A percentile compares a stretch with the other conserved stretches of the same genome.
These are phyloP conservation scores for Lagerstroemia speciosa DNA, from an alignment of 345 rosid species.

Conservation along the genomic window DNA sequence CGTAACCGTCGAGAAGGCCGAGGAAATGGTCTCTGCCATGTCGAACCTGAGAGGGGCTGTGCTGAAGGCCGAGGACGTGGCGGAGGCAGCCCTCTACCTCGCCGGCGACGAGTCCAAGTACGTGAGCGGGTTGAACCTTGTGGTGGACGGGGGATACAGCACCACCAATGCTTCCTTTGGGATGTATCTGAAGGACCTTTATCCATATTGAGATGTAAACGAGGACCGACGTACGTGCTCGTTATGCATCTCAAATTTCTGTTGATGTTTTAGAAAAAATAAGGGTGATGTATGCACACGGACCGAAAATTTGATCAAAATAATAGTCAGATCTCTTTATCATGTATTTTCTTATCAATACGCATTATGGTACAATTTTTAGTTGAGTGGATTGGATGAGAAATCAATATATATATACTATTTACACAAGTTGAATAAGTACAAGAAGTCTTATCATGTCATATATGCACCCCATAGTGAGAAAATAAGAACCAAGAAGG, in stretches of 20 bases:
- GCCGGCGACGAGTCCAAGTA: slow-evolving; percentile 1
- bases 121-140: slow-evolving; percentile 1
- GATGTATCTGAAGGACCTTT: neutral
- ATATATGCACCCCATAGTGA: too few species aligned
- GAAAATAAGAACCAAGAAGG: too few species aligned
- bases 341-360: too few species aligned
- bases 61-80: neutral
- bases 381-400: too few species aligned
- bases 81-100: neutral
- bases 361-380: too few species aligned
- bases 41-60: slow-evolving; percentile 9
- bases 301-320: too few species aligned
- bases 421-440: too few species aligned
- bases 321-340: too few species aligned
- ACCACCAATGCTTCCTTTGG: neutral
- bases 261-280: neutral
- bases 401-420: too few species aligned
- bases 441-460: too few species aligned
- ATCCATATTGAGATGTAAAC: neutral
- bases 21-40: slow-evolving; percentile 19
- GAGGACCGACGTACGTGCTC: too few species aligned
- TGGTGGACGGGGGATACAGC: neutral
- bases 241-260: neutral
- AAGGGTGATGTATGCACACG: too few species aligned
- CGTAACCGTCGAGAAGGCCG: slow-evolving; percentile 26